phyloP scores from a whole-genome alignment of 2,329 filamentous ascomycete species.

The Botrytis sinoallii region DNA sequence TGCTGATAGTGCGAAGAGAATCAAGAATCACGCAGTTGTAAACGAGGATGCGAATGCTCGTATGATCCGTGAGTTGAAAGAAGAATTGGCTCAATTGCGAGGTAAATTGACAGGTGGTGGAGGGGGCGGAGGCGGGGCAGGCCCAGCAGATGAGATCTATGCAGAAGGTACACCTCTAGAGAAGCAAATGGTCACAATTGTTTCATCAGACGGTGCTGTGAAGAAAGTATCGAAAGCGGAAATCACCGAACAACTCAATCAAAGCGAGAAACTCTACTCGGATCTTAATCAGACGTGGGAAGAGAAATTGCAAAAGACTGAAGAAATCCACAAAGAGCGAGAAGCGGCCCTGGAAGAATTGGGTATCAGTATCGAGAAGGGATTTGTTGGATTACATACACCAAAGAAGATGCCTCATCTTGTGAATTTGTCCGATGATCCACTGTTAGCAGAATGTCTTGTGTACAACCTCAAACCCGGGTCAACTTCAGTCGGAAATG shows the following conservation, averaged over 20 bases:
- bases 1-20: slow-evolving; percentile 95
- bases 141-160: slow-evolving; percentile 75
- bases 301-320: slow-evolving; percentile 89
- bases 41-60: slow-evolving; percentile 98
- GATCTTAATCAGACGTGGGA: slow-evolving; percentile 99
- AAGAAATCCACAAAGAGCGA: slow-evolving; percentile 95
- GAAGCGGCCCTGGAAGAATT: slow-evolving; percentile 93
- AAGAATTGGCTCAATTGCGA: slow-evolving; percentile 81
- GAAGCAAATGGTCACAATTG: slow-evolving; percentile 94
- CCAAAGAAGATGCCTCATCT: slow-evolving; percentile 99
- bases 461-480: slow-evolving; percentile 98
- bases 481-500: slow-evolving; percentile 89
- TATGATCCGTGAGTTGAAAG: slow-evolving; percentile 97
- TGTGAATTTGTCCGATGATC: slow-evolving; percentile 95
- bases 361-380: slow-evolving; percentile 98
- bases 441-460: slow-evolving; percentile 88
- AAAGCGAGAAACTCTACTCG: slow-evolving; percentile 92
- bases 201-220: slow-evolving; percentile 74
- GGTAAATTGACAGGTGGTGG: slow-evolving; percentile 71
- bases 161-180: slow-evolving; percentile 89
- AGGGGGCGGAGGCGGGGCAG: slow-evolving; percentile 41
- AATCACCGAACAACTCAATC: slow-evolving; percentile 92
- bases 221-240: slow-evolving; percentile 98
- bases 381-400: slow-evolving; percentile 89
- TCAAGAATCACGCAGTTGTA: slow-evolving; percentile 99